A percentile compares a stretch with the other conserved stretches of the same genome.
Conservation (phyloP, 202 grass and related monocot genomes). For the Bolboschoenoplectus hybrid region DNA sequence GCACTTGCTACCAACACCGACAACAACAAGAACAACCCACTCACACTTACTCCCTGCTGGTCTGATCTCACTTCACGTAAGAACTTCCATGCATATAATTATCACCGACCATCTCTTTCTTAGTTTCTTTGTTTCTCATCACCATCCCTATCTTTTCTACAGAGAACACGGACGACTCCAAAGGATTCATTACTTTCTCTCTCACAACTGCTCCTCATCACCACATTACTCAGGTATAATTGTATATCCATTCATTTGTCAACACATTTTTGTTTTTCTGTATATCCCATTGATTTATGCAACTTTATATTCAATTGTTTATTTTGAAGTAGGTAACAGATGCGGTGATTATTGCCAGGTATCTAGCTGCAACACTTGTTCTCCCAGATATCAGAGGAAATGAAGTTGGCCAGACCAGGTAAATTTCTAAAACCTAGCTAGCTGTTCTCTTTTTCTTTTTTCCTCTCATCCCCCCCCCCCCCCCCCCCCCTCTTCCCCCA, state of each 20-base stretch:
- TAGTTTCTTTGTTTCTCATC: neutral
- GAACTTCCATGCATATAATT: too few species aligned
- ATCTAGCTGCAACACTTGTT: slow-evolving; percentile 78
- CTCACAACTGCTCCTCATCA: slow-evolving; percentile 72
- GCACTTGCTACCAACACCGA: neutral
- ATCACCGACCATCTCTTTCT: neutral
- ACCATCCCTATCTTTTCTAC: slow-evolving; percentile 21
- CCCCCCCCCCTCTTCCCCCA: too few species aligned
- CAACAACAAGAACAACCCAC: too few species aligned
- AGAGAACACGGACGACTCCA: slow-evolving; percentile 50
- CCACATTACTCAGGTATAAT: slow-evolving; percentile 72
- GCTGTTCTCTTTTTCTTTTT: neutral
- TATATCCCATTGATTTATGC: slow-evolving; percentile 13
- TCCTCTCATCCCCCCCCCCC: too few species aligned
- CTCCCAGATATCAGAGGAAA: slow-evolving; percentile 85
- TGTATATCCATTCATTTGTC: neutral
- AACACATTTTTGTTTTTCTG: neutral
- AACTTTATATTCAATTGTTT: neutral
- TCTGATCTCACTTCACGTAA: slow-evolving; percentile 58
- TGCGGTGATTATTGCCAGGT: slow-evolving; percentile 83
- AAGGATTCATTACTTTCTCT: slow-evolving; percentile 81
- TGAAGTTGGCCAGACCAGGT: slow-evolving; percentile 70
- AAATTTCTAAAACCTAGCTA: slow-evolving; percentile 37
- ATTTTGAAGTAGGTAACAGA: slow-evolving; percentile 64
- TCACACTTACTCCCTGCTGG: slow-evolving; percentile 62